Percentiles rank a stretch among this genome's conserved stretches.
Conservation (phyloP, 192 early-diverging fungal species). For the Entomortierella chlamydospora region DNA sequence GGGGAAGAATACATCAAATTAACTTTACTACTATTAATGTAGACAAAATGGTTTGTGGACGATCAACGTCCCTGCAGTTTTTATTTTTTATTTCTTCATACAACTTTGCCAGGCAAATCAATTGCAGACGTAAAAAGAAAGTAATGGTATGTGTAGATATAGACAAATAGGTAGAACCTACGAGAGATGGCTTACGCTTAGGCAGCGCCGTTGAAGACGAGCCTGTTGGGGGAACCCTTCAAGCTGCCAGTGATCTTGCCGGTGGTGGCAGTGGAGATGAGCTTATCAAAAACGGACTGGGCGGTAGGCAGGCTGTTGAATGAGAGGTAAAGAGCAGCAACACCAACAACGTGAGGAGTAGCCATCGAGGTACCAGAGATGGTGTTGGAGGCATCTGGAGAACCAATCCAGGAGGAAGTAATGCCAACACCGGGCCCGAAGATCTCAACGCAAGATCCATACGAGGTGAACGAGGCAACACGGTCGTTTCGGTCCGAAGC, state of each 20-base stretch:
- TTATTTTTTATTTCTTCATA: too few relatives aligned
- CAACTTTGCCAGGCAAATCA: too few relatives aligned
- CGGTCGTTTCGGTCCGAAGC: not conserved
- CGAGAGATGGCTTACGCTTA: not conserved
- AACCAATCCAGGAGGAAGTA: not conserved
- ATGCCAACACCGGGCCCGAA: not conserved
- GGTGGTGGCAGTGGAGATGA: not conserved
- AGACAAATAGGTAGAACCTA: not conserved
- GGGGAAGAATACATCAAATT: too few relatives aligned
- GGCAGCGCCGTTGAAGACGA: not conserved
- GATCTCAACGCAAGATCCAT: conserved; percentile 1
- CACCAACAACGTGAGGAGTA: not conserved
- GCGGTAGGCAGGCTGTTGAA: not conserved
- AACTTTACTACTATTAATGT: too few relatives aligned
- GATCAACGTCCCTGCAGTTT: too few relatives aligned
- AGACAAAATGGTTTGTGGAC: too few relatives aligned
- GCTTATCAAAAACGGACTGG: not conserved
- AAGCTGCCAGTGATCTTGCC: not conserved
- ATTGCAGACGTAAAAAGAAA: too few relatives aligned
- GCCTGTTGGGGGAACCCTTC: not conserved
- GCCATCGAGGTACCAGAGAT: conserved; percentile 1
- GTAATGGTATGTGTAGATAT: not conserved
- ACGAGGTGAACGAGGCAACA: not conserved
- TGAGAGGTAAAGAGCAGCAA: not conserved
- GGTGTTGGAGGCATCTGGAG: not conserved